Conservation (phyloP, 495 filamentous ascomycete species). For the Penicillium cinerascens region DNA sequence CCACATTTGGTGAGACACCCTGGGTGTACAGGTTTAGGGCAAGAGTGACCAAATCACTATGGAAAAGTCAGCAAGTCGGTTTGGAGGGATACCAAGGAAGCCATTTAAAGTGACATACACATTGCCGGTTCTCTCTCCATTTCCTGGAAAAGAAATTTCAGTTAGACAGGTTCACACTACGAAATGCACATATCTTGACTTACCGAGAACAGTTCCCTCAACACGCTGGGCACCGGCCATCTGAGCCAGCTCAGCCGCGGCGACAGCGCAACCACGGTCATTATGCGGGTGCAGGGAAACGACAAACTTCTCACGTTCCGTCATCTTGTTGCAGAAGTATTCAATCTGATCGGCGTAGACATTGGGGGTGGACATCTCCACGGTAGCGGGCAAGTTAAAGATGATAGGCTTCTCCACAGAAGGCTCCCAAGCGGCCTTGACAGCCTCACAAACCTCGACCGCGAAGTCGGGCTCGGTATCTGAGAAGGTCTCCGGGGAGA, state of each 20-base stretch:
- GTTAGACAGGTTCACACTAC: background rate
- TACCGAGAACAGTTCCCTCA: slow-evolving; percentile 92
- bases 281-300: slow-evolving; percentile 91
- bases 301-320: slow-evolving; percentile 74
- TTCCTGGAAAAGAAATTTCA: background rate
- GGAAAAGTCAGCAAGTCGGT: background rate
- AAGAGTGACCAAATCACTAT: slow-evolving; percentile 77
- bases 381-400: slow-evolving; percentile 96
- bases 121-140: slow-evolving; percentile 94
- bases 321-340: slow-evolving; percentile 83
- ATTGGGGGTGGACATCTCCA: slow-evolving; percentile 95
- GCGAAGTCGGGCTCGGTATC: slow-evolving; percentile 84
- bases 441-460: slow-evolving; percentile 83
- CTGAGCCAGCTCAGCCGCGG: slow-evolving; percentile 88
- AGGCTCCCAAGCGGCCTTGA: slow-evolving; percentile 93
- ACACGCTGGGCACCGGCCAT: slow-evolving; percentile 97
- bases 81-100: background rate
- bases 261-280: slow-evolving; percentile 84
- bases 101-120: slow-evolving; percentile 38
- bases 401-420: slow-evolving; percentile 80
- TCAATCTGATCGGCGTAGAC: slow-evolving; percentile 97
- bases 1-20: slow-evolving; percentile 80
- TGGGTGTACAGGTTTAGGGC: slow-evolving; percentile 96
- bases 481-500: slow-evolving; percentile 95
- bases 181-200: background rate